Conservation (phyloP, 2,329 filamentous ascomycete genomes). For the Fusarium sp. region DNA sequence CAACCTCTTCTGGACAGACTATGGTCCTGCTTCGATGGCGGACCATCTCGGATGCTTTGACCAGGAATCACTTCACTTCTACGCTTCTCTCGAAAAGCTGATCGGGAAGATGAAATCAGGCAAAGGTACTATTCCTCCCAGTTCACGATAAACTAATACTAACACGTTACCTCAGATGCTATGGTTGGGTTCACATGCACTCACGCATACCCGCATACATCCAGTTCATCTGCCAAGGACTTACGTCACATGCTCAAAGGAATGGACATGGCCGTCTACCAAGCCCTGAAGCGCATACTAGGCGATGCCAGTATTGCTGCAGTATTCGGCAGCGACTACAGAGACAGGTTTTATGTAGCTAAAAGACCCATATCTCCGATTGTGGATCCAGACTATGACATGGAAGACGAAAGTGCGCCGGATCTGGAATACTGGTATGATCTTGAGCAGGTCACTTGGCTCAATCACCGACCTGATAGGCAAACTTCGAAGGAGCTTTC, state of each 20-base stretch:
- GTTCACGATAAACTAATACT: neutral
- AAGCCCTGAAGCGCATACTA: conserved; percentile 23
- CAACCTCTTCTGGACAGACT: conserved; percentile 59
- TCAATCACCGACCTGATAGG: conserved; percentile 9
- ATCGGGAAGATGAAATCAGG: neutral
- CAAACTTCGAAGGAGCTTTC: conserved; percentile 4
- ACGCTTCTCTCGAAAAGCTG: conserved; percentile 8
- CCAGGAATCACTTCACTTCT: conserved; percentile 25
- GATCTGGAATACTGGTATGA: too few species aligned
- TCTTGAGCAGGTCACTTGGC: conserved; percentile 4
- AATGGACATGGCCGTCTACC: conserved; percentile 57
- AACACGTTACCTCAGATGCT: conserved; percentile 49
- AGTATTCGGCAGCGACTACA: too few species aligned
- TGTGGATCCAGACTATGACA: too few species aligned
- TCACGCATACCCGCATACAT: conserved; percentile 60
- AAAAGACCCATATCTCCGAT: too few species aligned
- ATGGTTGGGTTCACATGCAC: conserved; percentile 58
- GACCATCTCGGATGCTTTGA: conserved; percentile 10
- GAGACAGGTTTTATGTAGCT: too few species aligned
- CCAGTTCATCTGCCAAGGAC: conserved; percentile 13
- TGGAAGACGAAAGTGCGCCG: too few species aligned
- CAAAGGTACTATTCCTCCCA: neutral
- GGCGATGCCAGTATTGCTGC: neutral
- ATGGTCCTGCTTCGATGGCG: conserved; percentile 46
- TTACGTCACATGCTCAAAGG: conserved; percentile 58